Percentiles rank a stretch among this genome's conserved stretches.
phyloP scores from a whole-genome alignment of 495 filamentous ascomycete genomes.

The Pyronema omphalodes region DNA sequence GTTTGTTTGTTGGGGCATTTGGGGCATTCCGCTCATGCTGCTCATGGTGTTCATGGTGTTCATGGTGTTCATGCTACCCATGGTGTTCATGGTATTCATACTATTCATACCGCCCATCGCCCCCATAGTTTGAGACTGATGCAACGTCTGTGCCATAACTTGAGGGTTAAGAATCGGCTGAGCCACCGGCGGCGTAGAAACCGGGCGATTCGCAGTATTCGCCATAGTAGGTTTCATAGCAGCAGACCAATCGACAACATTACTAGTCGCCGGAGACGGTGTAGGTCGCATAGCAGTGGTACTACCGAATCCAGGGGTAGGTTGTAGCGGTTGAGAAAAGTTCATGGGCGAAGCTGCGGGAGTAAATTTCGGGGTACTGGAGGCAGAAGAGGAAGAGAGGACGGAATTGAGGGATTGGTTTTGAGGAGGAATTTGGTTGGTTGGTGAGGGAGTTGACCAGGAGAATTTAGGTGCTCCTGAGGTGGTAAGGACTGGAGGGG shows the following conservation, averaged over 20 bases:
- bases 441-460: conserved; percentile 38
- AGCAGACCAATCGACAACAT: conserved; percentile 13
- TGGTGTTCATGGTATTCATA: too few species aligned
- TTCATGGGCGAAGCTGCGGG: not conserved
- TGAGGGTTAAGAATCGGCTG: too few species aligned
- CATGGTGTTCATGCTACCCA: too few species aligned
- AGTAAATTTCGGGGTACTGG: not conserved
- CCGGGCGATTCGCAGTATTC: not conserved
- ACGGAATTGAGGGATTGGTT: not conserved
- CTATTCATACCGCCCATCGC: too few species aligned
- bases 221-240: conserved; percentile 1
- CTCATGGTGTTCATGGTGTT: too few species aligned
- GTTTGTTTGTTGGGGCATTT: not conserved
- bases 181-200: not conserved
- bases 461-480: conserved; percentile 34
- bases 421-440: conserved; percentile 16
- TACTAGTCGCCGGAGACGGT: not conserved
- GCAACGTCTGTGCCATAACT: too few species aligned
- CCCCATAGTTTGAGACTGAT: too few species aligned
- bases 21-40: not conserved
- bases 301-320: conserved; percentile 7
- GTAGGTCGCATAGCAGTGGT: conserved; percentile 9
- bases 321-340: not conserved
- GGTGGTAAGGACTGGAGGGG: conserved; percentile 7
- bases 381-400: not conserved